phyloP scores from a whole-genome alignment of 345 rosid species.

The Melaleuca alternifolia region DNA sequence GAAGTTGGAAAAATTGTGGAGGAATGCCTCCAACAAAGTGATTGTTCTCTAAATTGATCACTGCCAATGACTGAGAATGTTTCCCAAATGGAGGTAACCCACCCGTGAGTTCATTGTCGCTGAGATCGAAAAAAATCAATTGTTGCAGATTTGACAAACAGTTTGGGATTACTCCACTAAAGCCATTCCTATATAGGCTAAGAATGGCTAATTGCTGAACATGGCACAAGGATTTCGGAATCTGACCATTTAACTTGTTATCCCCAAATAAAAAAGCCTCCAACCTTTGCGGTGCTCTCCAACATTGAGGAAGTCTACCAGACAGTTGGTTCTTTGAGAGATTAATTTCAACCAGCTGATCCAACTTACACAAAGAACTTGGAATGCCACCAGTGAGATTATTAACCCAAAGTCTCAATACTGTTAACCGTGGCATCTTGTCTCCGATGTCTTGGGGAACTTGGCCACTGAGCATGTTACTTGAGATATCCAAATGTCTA shows the following conservation, averaged over 20 bases:
- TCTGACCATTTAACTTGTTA: neutral
- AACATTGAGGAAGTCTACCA: neutral
- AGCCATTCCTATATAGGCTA: neutral
- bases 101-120: neutral
- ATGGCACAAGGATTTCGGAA: neutral
- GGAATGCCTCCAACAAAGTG: neutral
- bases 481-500: neutral
- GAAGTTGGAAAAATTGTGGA: neutral
- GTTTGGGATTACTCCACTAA: neutral
- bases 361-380: neutral
- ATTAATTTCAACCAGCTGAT: neutral
- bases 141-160: neutral
- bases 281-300: neutral
- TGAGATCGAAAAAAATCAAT: neutral
- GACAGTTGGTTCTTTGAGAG: neutral
- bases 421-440: neutral
- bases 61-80: neutral
- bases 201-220: neutral
- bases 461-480: neutral
- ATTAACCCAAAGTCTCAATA: neutral
- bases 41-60: neutral
- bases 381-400: neutral
- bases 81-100: neutral
- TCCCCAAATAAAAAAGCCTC: neutral
- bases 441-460: neutral